Evolutionary conservation across 345 rosid genomes (phyloP).

Genomic region (Syzygium jambos): DNA sequence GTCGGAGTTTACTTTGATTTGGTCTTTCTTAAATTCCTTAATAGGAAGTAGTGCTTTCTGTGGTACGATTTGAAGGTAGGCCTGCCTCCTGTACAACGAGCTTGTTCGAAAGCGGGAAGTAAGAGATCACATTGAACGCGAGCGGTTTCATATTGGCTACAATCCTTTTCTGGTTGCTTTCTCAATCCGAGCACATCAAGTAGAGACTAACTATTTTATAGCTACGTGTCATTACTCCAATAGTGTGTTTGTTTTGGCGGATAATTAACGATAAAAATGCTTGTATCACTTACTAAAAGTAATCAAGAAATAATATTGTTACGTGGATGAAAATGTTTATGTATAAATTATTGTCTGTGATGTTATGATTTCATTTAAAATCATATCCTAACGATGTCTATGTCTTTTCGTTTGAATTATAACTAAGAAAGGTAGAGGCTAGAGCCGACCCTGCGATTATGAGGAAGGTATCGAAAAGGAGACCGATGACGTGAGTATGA

Average conservation of each 20-base stretch:
- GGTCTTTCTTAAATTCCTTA: neutral
- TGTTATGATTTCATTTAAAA: neutral
- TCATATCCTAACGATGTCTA: neutral
- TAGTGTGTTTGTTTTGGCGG: neutral
- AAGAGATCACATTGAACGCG: neutral
- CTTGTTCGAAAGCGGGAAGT: neutral
- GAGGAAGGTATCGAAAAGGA: neutral
- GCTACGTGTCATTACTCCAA: rapidly evolving
- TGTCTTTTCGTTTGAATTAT: neutral
- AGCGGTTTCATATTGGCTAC: neutral
- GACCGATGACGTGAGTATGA: neutral
- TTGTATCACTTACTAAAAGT: neutral
- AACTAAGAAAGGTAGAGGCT: neutral
- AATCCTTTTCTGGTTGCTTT: neutral
- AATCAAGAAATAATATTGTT: too few species aligned
- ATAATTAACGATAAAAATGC: neutral
- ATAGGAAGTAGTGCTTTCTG: neutral
- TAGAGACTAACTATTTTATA: neutral
- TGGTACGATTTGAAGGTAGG: neutral
- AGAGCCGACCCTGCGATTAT: neutral
- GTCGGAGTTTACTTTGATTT: neutral
- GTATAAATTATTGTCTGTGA: too few species aligned
- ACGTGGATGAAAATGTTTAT: neutral
- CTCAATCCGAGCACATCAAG: neutral
- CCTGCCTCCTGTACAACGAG: neutral